A percentile compares a stretch with the other conserved stretches of the same genome.
These are phyloP conservation scores for Hyaloscypha finlandica DNA, from an alignment of 495 filamentous ascomycete species.

Conservation along the genomic window DNA sequence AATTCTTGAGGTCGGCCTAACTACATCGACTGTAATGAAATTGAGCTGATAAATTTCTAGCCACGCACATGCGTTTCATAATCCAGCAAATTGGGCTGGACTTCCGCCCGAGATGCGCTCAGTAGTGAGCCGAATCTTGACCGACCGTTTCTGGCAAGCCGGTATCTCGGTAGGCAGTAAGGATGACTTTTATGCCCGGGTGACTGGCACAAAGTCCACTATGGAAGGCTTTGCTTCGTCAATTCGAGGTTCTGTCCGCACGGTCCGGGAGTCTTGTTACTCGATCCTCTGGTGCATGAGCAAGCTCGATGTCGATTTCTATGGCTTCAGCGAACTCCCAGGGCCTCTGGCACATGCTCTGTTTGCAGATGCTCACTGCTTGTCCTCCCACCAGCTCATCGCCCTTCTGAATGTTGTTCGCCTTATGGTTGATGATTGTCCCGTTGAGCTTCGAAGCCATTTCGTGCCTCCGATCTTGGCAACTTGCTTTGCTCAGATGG, in stretches of 20 bases:
- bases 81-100: constrained; percentile 77
- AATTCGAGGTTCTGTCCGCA: constrained; percentile 82
- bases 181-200: constrained; percentile 93
- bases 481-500: constrained; percentile 80
- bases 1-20: constrained; percentile 55
- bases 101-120: constrained; percentile 76
- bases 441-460: constrained; percentile 68
- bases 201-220: constrained; percentile 82
- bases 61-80: constrained; percentile 92
- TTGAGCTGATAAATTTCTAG: constrained; percentile 40
- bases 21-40: not conserved
- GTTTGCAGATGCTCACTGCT: constrained; percentile 76
- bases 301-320: constrained; percentile 82
- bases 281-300: constrained; percentile 94
- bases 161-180: constrained; percentile 93
- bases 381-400: constrained; percentile 92
- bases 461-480: constrained; percentile 87
- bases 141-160: constrained; percentile 98
- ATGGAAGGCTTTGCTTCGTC: constrained; percentile 94
- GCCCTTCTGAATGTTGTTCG: constrained; percentile 84
- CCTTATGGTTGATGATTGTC: constrained; percentile 88
- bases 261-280: constrained; percentile 90
- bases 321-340: constrained; percentile 82
- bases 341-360: constrained; percentile 81
- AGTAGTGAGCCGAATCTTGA: constrained; percentile 80